Conservation (phyloP, 495 filamentous ascomycete genomes). For the Hypoxylon intermedium region DNA sequence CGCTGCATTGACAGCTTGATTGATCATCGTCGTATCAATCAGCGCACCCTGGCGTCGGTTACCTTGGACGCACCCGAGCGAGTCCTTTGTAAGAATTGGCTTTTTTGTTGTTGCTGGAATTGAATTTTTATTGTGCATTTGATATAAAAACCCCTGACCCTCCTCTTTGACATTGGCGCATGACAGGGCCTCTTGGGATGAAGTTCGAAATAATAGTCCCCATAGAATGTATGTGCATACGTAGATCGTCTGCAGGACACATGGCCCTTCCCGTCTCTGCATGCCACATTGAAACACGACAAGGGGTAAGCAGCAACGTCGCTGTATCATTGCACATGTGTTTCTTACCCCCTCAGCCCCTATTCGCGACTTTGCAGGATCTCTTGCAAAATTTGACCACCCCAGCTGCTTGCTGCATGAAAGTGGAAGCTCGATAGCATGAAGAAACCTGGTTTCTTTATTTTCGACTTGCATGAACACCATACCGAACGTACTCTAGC, state of each 20-base stretch:
- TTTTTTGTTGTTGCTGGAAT: no score
- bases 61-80: no score
- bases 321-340: slow-evolving; percentile 28
- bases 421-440: slow-evolving; percentile 22
- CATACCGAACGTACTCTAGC: slow-evolving; percentile 5
- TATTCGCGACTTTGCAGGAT: slow-evolving; percentile 18
- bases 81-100: no score
- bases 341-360: slow-evolving; percentile 18
- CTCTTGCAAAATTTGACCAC: slow-evolving; percentile 29
- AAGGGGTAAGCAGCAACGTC: slow-evolving; percentile 16
- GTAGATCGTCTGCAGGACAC: slow-evolving; percentile 24
- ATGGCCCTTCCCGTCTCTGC: no score
- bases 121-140: no score
- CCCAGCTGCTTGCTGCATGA: slow-evolving; percentile 29
- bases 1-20: slow-evolving; percentile 24
- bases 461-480: slow-evolving; percentile 23
- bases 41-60: neutral
- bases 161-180: neutral
- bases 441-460: slow-evolving; percentile 13
- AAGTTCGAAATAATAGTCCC: neutral
- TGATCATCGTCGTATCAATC: slow-evolving; percentile 11
- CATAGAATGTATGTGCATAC: neutral
- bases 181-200: slow-evolving; percentile 8
- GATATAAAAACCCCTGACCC: neutral
- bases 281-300: slow-evolving; percentile 32